Evolutionary conservation across 805 yeast species (phyloP), one percentile per base, ranked within the genome.

Genomic region (Saccharomycopsis sp.): DNA sequence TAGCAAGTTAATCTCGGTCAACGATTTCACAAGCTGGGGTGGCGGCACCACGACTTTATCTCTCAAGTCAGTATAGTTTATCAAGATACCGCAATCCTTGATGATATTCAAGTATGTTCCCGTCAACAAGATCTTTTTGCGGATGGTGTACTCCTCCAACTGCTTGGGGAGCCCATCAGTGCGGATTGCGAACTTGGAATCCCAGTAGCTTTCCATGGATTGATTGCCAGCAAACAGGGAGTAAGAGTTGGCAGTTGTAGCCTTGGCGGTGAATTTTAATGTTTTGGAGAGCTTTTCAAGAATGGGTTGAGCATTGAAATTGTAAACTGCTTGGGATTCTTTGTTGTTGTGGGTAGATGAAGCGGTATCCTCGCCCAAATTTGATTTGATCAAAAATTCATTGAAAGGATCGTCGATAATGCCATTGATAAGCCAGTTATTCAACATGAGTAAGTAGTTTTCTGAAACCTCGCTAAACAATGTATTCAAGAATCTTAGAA

Each of bases 51-150:
- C 10, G 8, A 3, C 17, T 10, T 13, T 19, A 8, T 29, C 21
- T 1, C 17, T 30, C 7, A 7, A 6, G 54, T 65, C 56, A 44
- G 60, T 59, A 43, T 62, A 30, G 29, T 55, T 54, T 33, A 52
- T 53, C 0, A 51, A 52, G 3, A 73, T 60, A 0, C 79, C 80
- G 52, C 83, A 77, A 42, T 69, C 75, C 41, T 74, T 69, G 33
- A 82, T 65, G 2, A 89, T 78, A 52, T 85, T 83, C 42, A 87
- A 62, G 51, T 79, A 79, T 58, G 86, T 88, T 1, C 99, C 99
- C 0, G 96, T 84, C 38, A 77, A 64, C 18, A 89, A 62, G 0
- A 89, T 68, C 57, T 80, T 80, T 36, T 69, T 67, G 49, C 81
- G 81, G 5, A 77, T 55, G 2, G 67, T 71, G 19, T 62, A 64